Evolutionary conservation across 2,329 filamentous ascomycete species (phyloP).

Genomic region (Pseudopithomyces chartarum): DNA sequence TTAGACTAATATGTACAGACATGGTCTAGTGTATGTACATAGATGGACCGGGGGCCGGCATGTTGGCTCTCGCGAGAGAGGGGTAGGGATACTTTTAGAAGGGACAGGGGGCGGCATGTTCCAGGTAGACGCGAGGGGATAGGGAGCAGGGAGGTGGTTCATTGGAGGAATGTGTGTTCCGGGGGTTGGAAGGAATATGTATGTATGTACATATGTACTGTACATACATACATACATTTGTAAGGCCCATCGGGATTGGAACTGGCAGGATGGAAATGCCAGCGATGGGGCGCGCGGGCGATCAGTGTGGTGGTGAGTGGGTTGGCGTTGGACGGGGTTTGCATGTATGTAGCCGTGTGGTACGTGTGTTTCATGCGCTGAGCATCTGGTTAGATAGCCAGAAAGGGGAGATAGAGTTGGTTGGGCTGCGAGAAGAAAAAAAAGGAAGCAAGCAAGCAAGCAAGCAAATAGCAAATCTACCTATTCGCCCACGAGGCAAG

Average conservation of each 20-base stretch:
- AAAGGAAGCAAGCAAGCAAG: neutral
- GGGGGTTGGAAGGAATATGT: neutral
- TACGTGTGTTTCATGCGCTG: neutral
- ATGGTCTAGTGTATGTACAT: too few relatives aligned
- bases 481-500: neutral
- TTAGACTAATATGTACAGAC: too few relatives aligned
- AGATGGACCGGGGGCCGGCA: too few relatives aligned
- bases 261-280: neutral
- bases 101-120: neutral
- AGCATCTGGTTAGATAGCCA: too few relatives aligned
- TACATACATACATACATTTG: too few relatives aligned
- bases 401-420: neutral
- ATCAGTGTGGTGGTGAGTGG: neutral
- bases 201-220: too few relatives aligned
- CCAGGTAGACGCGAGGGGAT: conserved; percentile 1
- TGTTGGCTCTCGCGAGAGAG: neutral
- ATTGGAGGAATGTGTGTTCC: neutral
- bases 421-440: neutral
- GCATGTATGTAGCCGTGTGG: too few relatives aligned
- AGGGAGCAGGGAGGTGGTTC: neutral
- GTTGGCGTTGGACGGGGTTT: too few relatives aligned
- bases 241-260: neutral
- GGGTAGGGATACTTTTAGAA: neutral
- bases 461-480: neutral
- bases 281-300: neutral